Percentiles rank a stretch among this genome's conserved stretches.
These are phyloP conservation scores for Kodamaea lidongshanica DNA, from an alignment of 805 yeast genomes.

Conservation along the genomic window DNA sequence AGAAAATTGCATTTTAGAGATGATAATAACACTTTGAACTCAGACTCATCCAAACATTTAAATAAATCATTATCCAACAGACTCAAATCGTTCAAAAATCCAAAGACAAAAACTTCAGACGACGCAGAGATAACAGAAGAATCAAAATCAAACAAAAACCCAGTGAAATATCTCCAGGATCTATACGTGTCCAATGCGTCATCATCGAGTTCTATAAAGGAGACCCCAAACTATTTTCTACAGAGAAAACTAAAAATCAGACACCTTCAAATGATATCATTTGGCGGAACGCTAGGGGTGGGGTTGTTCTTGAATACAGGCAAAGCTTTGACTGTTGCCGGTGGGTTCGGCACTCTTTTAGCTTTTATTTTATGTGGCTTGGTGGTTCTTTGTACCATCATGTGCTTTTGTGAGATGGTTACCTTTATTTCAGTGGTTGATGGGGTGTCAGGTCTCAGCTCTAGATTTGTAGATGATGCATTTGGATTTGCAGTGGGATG, in stretches of 20 bases:
- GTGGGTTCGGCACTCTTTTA: slow-evolving; percentile 68
- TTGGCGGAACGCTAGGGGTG: slow-evolving; percentile 76
- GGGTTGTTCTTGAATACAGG: slow-evolving; percentile 68
- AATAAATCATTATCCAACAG: slow-evolving; percentile 5
- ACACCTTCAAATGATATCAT: slow-evolving; percentile 71
- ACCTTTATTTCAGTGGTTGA: slow-evolving; percentile 74
- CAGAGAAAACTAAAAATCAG: slow-evolving; percentile 58
- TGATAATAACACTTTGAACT: slow-evolving; percentile 3
- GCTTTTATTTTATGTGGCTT: slow-evolving; percentile 63
- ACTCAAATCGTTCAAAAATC: slow-evolving; percentile 1
- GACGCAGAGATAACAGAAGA: slow-evolving; percentile 9
- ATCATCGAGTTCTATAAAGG: slow-evolving; percentile 2
- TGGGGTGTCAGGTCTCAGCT: slow-evolving; percentile 68
- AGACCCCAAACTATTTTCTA: slow-evolving; percentile 18
- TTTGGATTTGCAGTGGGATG: slow-evolving; percentile 72
- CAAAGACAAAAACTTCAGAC: slow-evolving; percentile 1
- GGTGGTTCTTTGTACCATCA: slow-evolving; percentile 61
- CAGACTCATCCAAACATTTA: slow-evolving; percentile 1
- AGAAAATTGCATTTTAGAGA: slow-evolving; percentile 6
- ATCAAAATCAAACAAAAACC: slow-evolving; percentile 2
- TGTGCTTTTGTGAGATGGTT: slow-evolving; percentile 76
- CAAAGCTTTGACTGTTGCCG: slow-evolving; percentile 65
- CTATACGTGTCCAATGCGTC: not conserved
- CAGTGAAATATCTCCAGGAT: not conserved
- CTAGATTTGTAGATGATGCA: slow-evolving; percentile 72